Evolutionary conservation across 805 yeast species (phyloP).

Genomic region (Schizosaccharomyces lindneri): DNA sequence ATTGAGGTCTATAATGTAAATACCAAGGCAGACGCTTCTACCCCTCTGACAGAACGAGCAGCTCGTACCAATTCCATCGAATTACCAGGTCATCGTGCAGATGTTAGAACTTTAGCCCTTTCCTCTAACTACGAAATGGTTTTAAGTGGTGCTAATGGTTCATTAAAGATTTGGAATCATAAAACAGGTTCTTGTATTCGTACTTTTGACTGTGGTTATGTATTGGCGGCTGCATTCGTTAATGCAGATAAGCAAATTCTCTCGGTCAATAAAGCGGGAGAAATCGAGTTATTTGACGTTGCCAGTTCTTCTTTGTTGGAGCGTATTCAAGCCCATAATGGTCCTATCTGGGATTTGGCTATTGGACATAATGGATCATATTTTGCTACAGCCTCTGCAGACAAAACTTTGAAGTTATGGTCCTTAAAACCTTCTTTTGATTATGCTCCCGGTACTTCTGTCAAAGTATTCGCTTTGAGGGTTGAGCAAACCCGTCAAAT

Average conservation of each 20-base stretch:
- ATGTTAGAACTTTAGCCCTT: slow-evolving; percentile 59
- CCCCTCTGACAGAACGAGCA: slow-evolving; percentile 18
- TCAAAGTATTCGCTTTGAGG: slow-evolving; percentile 27
- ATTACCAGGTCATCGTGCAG: slow-evolving; percentile 68
- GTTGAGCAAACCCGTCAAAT: slow-evolving; percentile 55
- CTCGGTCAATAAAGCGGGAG: slow-evolving; percentile 73
- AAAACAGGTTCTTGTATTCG: slow-evolving; percentile 51
- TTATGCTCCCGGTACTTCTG: slow-evolving; percentile 44
- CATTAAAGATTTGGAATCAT: slow-evolving; percentile 69
- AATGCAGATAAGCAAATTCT: slow-evolving; percentile 60
- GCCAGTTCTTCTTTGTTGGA: slow-evolving; percentile 56
- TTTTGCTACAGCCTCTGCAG: slow-evolving; percentile 81
- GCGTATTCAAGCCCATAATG: slow-evolving; percentile 51
- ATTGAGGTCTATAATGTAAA: not conserved
- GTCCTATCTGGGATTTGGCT: slow-evolving; percentile 79
- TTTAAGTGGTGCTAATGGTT: slow-evolving; percentile 79
- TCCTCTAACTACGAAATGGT: slow-evolving; percentile 58
- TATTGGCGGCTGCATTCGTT: slow-evolving; percentile 51
- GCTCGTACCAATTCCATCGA: slow-evolving; percentile 21
- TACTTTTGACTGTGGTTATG: slow-evolving; percentile 73
- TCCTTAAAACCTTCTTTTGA: slow-evolving; percentile 36
- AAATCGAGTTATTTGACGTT: slow-evolving; percentile 60
- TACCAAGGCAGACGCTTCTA: slow-evolving; percentile 9
- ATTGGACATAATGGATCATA: slow-evolving; percentile 63
- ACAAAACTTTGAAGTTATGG: slow-evolving; percentile 79